Evolutionary conservation across 148 eudicot species (phyloP).

Genomic region (Silene conica): DNA sequence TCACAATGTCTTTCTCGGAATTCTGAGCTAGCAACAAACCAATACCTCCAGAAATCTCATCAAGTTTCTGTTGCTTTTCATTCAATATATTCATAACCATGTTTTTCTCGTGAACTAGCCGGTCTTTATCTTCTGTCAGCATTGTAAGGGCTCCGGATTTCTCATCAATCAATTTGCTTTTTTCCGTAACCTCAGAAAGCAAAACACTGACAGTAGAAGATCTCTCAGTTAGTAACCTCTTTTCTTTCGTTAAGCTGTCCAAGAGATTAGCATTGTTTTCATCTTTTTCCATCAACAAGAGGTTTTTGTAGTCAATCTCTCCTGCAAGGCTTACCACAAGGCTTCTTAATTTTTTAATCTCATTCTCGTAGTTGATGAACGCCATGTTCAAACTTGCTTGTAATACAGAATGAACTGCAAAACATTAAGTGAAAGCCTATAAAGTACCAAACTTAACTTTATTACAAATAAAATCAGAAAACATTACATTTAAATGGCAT

Average conservation of each 20-base stretch:
- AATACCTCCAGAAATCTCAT: constrained; percentile 15
- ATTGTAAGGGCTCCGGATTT: constrained; percentile 1
- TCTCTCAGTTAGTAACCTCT: constrained; percentile 7
- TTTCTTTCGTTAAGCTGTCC: constrained; percentile 13
- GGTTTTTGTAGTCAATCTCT: constrained; percentile 33
- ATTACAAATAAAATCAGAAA: background rate
- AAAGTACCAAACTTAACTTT: no score
- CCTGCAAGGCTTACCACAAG: constrained; percentile 20
- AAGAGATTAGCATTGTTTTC: background rate
- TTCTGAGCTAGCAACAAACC: constrained; percentile 11
- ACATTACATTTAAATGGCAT: background rate
- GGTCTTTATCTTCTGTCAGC: constrained; percentile 18
- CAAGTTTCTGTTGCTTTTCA: constrained; percentile 16
- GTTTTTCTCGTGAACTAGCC: constrained; percentile 14
- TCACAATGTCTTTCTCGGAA: constrained; percentile 7
- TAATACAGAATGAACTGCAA: background rate
- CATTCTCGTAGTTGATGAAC: constrained; percentile 12
- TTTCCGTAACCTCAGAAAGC: constrained; percentile 19
- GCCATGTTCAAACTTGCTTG: constrained; percentile 8
- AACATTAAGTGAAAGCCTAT: no score
- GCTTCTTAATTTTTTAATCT: constrained; percentile 17
- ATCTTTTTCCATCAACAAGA: constrained; percentile 15
- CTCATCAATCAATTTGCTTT: constrained; percentile 17
- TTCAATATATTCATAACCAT: constrained; percentile 5
- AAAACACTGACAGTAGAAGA: constrained; percentile 15